Evolutionary conservation across 371 early-diverging fungal genomes (phyloP).

Genomic region (Globomyces sp.): DNA sequence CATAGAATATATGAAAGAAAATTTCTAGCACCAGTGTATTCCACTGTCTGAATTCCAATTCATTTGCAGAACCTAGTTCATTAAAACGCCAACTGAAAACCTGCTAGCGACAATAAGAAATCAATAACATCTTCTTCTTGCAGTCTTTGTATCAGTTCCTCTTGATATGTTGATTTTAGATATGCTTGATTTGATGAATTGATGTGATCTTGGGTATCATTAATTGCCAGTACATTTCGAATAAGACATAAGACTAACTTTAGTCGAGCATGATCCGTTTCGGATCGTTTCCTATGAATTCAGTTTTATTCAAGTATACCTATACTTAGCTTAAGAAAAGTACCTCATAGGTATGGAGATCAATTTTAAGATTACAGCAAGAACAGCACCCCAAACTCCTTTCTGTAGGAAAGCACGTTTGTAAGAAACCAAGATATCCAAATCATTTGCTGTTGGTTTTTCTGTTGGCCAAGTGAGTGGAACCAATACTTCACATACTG

Average conservation of each 20-base stretch:
- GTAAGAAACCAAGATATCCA: background rate
- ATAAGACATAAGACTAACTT: background rate
- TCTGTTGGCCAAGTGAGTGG: background rate
- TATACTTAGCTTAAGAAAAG: background rate
- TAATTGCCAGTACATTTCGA: slow-evolving; percentile 3
- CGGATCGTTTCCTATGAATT: background rate
- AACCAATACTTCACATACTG: background rate
- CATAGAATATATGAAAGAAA: slow-evolving; percentile 5
- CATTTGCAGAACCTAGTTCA: background rate
- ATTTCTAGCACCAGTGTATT: slow-evolving; percentile 10
- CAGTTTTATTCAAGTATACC: too few relatives aligned
- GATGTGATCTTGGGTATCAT: slow-evolving; percentile 1
- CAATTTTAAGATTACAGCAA: background rate
- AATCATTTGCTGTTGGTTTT: background rate
- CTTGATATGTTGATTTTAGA: slow-evolving; percentile 7
- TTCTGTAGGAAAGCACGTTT: slow-evolving; percentile 5
- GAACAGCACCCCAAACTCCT: background rate
- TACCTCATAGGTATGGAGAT: background rate
- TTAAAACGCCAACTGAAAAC: background rate
- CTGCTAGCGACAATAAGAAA: slow-evolving; percentile 10
- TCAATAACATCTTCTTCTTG: slow-evolving; percentile 13
- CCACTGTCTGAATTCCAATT: slow-evolving; percentile 1
- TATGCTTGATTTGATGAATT: slow-evolving; percentile 1
- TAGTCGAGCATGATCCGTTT: background rate
- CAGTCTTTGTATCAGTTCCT: slow-evolving; percentile 12